Percentiles rank a stretch among this genome's conserved stretches.
phyloP scores from a whole-genome alignment of 1,139 yeast genomes.

The Starmera stellimalicola region DNA sequence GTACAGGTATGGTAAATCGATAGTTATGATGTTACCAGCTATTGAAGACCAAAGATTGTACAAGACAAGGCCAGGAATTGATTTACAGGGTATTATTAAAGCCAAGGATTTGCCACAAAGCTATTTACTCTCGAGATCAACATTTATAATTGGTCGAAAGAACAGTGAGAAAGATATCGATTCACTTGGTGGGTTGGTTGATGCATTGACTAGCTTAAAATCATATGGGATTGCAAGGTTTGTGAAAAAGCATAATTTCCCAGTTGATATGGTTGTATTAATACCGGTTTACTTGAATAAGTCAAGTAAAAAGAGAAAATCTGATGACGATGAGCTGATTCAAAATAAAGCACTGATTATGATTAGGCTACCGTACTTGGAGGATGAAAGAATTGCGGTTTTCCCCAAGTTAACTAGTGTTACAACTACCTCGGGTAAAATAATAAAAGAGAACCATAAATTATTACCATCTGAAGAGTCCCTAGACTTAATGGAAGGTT shows the following conservation, averaged over 20 bases:
- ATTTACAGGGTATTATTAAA: slow-evolving; percentile 54
- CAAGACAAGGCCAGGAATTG: slow-evolving; percentile 40
- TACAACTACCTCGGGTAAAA: slow-evolving; percentile 25
- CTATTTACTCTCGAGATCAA: slow-evolving; percentile 49
- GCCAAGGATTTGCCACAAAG: slow-evolving; percentile 42
- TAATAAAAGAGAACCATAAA: slow-evolving; percentile 18
- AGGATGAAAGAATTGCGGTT: slow-evolving; percentile 60
- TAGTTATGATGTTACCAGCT: slow-evolving; percentile 38
- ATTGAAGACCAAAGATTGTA: slow-evolving; percentile 34
- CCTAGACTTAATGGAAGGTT: slow-evolving; percentile 28
- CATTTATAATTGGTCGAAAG: slow-evolving; percentile 40
- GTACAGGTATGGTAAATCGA: slow-evolving; percentile 59
- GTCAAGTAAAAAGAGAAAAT: slow-evolving; percentile 8
- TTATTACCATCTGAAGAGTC: slow-evolving; percentile 27
- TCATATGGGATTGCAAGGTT: slow-evolving; percentile 53
- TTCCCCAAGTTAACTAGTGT: slow-evolving; percentile 43
- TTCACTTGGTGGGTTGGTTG: slow-evolving; percentile 45
- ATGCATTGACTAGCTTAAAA: slow-evolving; percentile 39
- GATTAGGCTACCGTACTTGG: slow-evolving; percentile 61
- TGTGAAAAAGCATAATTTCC: slow-evolving; percentile 39
- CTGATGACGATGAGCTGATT: slow-evolving; percentile 11
- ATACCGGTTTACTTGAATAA: slow-evolving; percentile 35
- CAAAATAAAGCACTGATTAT: slow-evolving; percentile 24
- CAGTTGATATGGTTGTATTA: slow-evolving; percentile 48
- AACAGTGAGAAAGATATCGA: slow-evolving; percentile 30